Base-by-base conservation (phyloP, 2,329 filamentous ascomycete species). In the Xylaria polymorpha region DNA sequence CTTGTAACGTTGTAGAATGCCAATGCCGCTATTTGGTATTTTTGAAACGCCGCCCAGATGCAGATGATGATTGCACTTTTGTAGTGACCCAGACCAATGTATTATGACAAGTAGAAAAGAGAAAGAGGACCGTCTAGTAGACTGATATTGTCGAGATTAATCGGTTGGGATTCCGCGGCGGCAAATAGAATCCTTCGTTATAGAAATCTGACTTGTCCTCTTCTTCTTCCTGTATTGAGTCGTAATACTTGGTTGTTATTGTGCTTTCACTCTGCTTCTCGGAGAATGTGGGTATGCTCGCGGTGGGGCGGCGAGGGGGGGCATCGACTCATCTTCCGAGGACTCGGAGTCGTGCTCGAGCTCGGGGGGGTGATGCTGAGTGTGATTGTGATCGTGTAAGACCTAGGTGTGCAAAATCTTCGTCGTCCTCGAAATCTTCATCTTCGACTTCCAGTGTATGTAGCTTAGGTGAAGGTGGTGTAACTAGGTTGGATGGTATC, bases 301-400 rank as follows among this genome's bases (percentile, higher is more conserved):
- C 79, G 25, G 84, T 83, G 51, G 51, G 88, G 87, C 44, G 91
- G 91, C 69, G 91, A 92, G 22, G 90, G 91, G 91, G 8, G 92
- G 92, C 88, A 93, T 88, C 57, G 85, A 82, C 74, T 92, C 90
- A 81, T 94, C 92, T 75, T 94, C 91, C 66, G 89, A 90, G 1
- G 88, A 90, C 71, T 91, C 91, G 70, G 87, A 88, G 77, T 94
- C 91, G 71, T 88, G 85, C 73, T 90, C 86, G 67, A 94, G 88
- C 79, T 93, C 91, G 9, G 92, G 92, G 92, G 61, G 91, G 87
- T 62, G 89, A 88, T 76, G 81, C 87, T 76, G 84, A 84, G 81
- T 90, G 90, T 6, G 91, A 94, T 32, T 85, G 84, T 70, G 90
- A 91, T 75, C 91, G 89, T 64, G 90, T 91, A 68, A 94, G 86